These are phyloP conservation scores for Poteriospumella lacustris DNA, from an alignment of 108 stramenopile genomes.

Conservation along the genomic window DNA sequence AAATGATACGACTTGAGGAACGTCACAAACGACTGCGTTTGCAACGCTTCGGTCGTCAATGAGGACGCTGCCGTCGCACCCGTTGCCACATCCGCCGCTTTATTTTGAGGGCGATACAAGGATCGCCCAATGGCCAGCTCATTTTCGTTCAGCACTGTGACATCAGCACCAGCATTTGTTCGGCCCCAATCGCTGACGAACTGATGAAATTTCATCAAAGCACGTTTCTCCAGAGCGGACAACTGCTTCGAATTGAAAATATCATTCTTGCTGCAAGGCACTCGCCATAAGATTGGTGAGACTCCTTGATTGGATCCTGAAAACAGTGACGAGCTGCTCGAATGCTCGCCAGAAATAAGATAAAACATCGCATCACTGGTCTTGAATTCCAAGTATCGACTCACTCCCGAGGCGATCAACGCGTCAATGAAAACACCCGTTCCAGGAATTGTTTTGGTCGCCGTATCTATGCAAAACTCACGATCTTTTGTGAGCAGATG, in stretches of 20 bases:
- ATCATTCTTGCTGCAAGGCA: slow-evolving; percentile 78
- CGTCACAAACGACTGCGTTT: too few relatives aligned
- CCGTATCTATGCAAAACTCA: slow-evolving; percentile 63
- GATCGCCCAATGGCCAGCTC: slow-evolving; percentile 74
- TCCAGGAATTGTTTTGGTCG: slow-evolving; percentile 60
- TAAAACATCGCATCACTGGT: slow-evolving; percentile 62
- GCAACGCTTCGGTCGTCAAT: too few relatives aligned
- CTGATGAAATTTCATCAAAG: slow-evolving; percentile 83
- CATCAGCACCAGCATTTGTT: slow-evolving; percentile 39
- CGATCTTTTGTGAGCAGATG: slow-evolving; percentile 11
- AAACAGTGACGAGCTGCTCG: not conserved
- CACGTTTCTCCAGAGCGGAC: slow-evolving; percentile 73
- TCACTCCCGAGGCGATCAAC: slow-evolving; percentile 67
- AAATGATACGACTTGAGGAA: too few relatives aligned
- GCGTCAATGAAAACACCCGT: slow-evolving; percentile 67
- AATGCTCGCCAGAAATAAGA: slow-evolving; percentile 42
- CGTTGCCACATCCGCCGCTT: too few relatives aligned
- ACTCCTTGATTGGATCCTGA: not conserved
- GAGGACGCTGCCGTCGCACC: too few relatives aligned
- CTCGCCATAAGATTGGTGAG: slow-evolving; percentile 47
- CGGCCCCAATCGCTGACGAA: slow-evolving; percentile 67
- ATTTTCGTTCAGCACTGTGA: slow-evolving; percentile 70
- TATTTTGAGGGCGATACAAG: slow-evolving; percentile 81
- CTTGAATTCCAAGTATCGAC: slow-evolving; percentile 81
- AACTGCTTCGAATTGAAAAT: slow-evolving; percentile 73